phyloP scores from a whole-genome alignment of 495 filamentous ascomycete genomes.

The Darksidea phi region DNA sequence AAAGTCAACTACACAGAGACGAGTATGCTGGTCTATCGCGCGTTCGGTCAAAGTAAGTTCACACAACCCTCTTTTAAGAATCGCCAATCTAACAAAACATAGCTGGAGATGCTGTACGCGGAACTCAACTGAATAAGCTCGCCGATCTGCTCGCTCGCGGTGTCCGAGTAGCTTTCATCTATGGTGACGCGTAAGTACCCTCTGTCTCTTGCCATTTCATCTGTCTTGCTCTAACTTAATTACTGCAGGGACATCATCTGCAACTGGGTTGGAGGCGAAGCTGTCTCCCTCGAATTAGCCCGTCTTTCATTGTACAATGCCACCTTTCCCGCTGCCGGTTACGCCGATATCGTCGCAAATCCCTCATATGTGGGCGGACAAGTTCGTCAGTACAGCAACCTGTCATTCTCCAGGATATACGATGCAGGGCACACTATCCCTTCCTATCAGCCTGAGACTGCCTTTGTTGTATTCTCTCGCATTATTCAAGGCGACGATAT shows the following conservation, averaged over 20 bases:
- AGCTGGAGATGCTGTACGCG: constrained; percentile 41
- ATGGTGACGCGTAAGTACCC: constrained; percentile 38
- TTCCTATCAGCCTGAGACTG: constrained; percentile 47
- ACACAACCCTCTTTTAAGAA: background rate
- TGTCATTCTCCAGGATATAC: constrained; percentile 46
- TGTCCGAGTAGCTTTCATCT: constrained; percentile 42
- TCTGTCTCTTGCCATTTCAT: background rate
- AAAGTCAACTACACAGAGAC: constrained; percentile 41
- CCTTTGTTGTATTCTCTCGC: constrained; percentile 44
- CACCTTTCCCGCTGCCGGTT: constrained; percentile 50
- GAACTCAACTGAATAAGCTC: constrained; percentile 36
- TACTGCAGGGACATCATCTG: constrained; percentile 40
- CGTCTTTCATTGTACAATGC: constrained; percentile 49
- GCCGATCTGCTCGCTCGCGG: constrained; percentile 37
- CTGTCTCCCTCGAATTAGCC: constrained; percentile 38
- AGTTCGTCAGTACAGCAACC: constrained; percentile 46
- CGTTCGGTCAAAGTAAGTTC: constrained; percentile 29
- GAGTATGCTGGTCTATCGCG: constrained; percentile 29
- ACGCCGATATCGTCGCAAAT: constrained; percentile 56
- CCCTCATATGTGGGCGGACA: constrained; percentile 43
- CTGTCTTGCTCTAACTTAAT: background rate
- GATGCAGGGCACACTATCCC: constrained; percentile 45
- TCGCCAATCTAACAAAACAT: constrained; percentile 4
- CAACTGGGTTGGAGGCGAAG: constrained; percentile 46
- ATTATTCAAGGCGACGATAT: constrained; percentile 42